phyloP scores from a whole-genome alignment of 768 basidiomycete species.

The Lactarius akahatsu region DNA sequence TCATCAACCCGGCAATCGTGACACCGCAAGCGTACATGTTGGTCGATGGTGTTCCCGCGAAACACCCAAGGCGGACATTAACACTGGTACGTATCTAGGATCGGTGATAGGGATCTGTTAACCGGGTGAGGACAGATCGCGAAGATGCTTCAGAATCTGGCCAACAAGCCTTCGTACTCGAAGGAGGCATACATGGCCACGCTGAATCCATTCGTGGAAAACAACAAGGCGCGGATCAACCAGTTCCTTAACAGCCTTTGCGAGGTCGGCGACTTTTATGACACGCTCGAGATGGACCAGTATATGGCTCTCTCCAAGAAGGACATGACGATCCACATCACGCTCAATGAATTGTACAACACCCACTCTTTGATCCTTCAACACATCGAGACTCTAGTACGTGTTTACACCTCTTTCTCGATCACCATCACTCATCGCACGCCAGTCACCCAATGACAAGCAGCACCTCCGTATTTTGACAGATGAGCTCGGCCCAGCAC shows the following conservation, averaged over 20 bases:
- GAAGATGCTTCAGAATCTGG: slow-evolving; percentile 99
- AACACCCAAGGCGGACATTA: slow-evolving; percentile 93
- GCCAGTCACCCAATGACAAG: slow-evolving; percentile 93
- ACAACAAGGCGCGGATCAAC: slow-evolving; percentile 97
- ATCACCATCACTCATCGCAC: slow-evolving; percentile 9
- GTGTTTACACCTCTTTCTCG: slow-evolving; percentile 33
- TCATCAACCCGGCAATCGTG: slow-evolving; percentile 99
- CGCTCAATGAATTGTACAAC: slow-evolving; percentile 98
- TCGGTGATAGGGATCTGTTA: background rate
- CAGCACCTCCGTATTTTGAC: slow-evolving; percentile 95
- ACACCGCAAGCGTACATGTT: slow-evolving; percentile 99
- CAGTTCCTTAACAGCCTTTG: slow-evolving; percentile 95
- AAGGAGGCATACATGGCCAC: slow-evolving; percentile 99
- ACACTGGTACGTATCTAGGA: slow-evolving; percentile 58
- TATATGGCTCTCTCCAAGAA: slow-evolving; percentile 99
- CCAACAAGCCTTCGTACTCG: slow-evolving; percentile 96
- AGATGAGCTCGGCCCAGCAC: slow-evolving; percentile 93
- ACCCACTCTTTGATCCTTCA: slow-evolving; percentile 94
- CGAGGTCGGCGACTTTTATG: slow-evolving; percentile 99
- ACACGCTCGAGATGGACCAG: slow-evolving; percentile 99
- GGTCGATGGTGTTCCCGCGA: slow-evolving; percentile 95
- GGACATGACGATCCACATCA: slow-evolving; percentile 97
- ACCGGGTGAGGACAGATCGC: slow-evolving; percentile 65
- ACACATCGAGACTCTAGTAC: slow-evolving; percentile 90
- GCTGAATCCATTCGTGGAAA: slow-evolving; percentile 97